Conservation (phyloP, 2,329 filamentous ascomycete species). For the Myriangium duriaei region DNA sequence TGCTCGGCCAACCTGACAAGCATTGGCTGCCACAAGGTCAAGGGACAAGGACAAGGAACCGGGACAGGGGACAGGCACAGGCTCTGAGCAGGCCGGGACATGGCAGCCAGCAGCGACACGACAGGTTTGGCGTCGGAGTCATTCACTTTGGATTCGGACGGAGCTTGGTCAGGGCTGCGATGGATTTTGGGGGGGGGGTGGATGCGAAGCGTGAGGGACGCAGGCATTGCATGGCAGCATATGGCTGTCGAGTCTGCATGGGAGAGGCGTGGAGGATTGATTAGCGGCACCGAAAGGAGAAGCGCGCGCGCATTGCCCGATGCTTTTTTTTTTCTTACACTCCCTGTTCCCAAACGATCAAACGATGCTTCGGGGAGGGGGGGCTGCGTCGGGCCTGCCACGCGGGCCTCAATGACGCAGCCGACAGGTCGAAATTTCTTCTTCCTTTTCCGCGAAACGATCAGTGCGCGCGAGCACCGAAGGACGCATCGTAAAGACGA, state of each 20-base stretch:
- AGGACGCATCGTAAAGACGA: not conserved
- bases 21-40: no score
- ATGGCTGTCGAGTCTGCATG: no score
- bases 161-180: not conserved
- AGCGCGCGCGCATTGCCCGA: not conserved
- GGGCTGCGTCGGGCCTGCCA: not conserved
- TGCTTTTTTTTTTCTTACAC: not conserved
- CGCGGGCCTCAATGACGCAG: not conserved
- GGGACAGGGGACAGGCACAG: no score
- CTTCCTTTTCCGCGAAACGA: not conserved
- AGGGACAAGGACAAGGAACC: not conserved
- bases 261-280: not conserved
- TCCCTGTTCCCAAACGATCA: not conserved
- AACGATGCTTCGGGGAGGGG: not conserved
- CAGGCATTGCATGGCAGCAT: not conserved
- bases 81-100: no score
- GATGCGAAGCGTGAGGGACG: no score
- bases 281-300: not conserved
- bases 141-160: not conserved
- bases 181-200: no score
- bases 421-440: not conserved
- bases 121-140: not conserved
- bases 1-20: not conserved
- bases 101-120: no score
- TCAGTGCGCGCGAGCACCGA: not conserved